Conservation (phyloP, 495 filamentous ascomycete genomes). For the Umbilicaria muhlenbergii region DNA sequence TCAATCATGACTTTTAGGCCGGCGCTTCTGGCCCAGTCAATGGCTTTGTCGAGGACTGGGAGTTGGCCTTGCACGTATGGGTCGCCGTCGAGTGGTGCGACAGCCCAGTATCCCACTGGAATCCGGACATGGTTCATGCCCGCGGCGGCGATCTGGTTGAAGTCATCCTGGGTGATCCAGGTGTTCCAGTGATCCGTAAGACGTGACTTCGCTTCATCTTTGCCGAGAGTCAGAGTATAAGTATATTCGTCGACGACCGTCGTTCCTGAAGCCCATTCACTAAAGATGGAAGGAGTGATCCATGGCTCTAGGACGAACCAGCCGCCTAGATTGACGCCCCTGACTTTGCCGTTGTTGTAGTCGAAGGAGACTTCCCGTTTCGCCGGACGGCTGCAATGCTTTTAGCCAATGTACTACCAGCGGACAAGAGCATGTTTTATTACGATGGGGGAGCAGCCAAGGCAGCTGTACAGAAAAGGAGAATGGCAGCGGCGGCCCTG, state of each 20-base stretch:
- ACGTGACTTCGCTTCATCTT: slow-evolving; percentile 27
- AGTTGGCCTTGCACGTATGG: slow-evolving; percentile 64
- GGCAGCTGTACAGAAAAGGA: slow-evolving; percentile 19
- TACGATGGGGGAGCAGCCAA: slow-evolving; percentile 23
- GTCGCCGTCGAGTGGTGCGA: slow-evolving; percentile 40
- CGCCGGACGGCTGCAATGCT: slow-evolving; percentile 13
- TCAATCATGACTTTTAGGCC: slow-evolving; percentile 57
- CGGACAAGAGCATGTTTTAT: slow-evolving; percentile 5
- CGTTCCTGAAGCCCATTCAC: slow-evolving; percentile 19
- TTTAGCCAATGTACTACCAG: neutral
- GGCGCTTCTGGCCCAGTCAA: slow-evolving; percentile 48
- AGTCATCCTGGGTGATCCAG: slow-evolving; percentile 54
- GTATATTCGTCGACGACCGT: slow-evolving; percentile 51
- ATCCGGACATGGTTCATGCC: slow-evolving; percentile 69
- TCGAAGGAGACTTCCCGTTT: slow-evolving; percentile 22
- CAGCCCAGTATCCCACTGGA: slow-evolving; percentile 67
- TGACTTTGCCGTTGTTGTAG: slow-evolving; percentile 22
- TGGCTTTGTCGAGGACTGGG: slow-evolving; percentile 45
- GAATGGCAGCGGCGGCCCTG: slow-evolving; percentile 22
- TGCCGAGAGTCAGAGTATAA: slow-evolving; percentile 33
- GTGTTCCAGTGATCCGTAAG: slow-evolving; percentile 42
- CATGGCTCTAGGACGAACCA: slow-evolving; percentile 41
- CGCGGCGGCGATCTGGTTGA: slow-evolving; percentile 43
- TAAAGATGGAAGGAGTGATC: slow-evolving; percentile 53
- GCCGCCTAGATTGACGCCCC: slow-evolving; percentile 32